phyloP scores from a whole-genome alignment of 75 land plant genomes.

The Pseudotsuga menziesii region DNA sequence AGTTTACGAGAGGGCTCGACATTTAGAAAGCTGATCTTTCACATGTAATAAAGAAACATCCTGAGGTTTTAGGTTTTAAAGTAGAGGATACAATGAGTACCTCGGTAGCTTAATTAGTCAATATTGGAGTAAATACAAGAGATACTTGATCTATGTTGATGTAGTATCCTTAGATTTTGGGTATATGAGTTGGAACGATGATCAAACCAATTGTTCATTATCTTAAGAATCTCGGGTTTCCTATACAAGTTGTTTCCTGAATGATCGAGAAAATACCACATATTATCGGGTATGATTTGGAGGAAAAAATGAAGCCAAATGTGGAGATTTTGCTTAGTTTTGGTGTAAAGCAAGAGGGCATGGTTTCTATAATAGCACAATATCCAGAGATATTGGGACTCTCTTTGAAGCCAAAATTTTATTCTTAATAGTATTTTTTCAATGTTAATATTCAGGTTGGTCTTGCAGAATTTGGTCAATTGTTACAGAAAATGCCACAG shows the following conservation, averaged over 20 bases:
- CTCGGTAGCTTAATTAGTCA: constrained; percentile 76
- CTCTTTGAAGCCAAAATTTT: constrained; percentile 45
- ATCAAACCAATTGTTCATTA: constrained; percentile 70
- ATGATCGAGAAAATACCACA: constrained; percentile 62
- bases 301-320: constrained; percentile 60
- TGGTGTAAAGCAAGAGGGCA: constrained; percentile 46
- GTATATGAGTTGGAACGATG: constrained; percentile 77
- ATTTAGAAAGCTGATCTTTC: constrained; percentile 51
- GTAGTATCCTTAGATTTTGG: constrained; percentile 67
- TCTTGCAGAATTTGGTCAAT: constrained; percentile 46
- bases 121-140: constrained; percentile 66
- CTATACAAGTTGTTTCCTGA: constrained; percentile 44
- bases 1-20: constrained; percentile 66
- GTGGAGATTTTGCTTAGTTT: constrained; percentile 50
- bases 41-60: constrained; percentile 57
- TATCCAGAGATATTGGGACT: constrained; percentile 62
- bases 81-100: constrained; percentile 95
- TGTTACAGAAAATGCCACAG: constrained; percentile 75
- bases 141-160: constrained; percentile 78
- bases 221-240: constrained; percentile 56
- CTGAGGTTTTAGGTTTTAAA: constrained; percentile 73
- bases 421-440: constrained; percentile 44
- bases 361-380: constrained; percentile 58
- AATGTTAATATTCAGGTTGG: constrained; percentile 50
- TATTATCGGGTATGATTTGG: constrained; percentile 61